Evolutionary conservation across 2,329 filamentous ascomycete species (phyloP), one percentile per base, ranked within the genome.

Genomic region (Fusarium sp.): DNA sequence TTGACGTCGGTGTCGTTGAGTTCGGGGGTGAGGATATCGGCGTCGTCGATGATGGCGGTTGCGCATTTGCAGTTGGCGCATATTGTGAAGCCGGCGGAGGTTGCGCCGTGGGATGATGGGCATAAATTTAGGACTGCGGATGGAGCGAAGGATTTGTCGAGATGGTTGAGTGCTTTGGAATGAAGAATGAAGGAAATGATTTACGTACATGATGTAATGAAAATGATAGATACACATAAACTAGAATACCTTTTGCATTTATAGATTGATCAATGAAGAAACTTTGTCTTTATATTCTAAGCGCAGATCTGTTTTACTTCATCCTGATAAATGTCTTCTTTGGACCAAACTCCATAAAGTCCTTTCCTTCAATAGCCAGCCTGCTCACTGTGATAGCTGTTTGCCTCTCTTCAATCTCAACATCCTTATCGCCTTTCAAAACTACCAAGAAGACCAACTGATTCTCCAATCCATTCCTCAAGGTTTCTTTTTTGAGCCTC

Each of bases 41-140:
- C 38, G 4, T 42, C 59, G 2, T 63, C 65, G 3, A 55, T 45
- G n/a, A 38, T 68, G 39, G 38, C 64, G 1, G 65, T 68, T 14
- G 65, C 49, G 4, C 65, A 68, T 20, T 7, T 68, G 29, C 49
- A 68, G n/a, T n/a, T 68, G 22, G 65, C 65, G 1, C 65, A 63
- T 25, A 68, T 68, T 20, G 65, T 68, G 0, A 39, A 35, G 2
- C 64, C 57, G 0, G 65, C 65, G 4, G 50, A 62, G 18, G 65
- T 68, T 10, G 65, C 65, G 5, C 65, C 65, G 2, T 68, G 65
- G 65, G 65, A 68, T 18, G 65, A 68, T 12, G 65, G 65, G 3
- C 45, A 68, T 15, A 68, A 44, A 11, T 68, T 62, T 6, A 68
- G 64, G 9, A 63, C 56, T 20, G 55, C 35, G 1, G 65, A 63